Conservation (phyloP, 2,329 filamentous ascomycete genomes). For the Phialophora macrospora region DNA sequence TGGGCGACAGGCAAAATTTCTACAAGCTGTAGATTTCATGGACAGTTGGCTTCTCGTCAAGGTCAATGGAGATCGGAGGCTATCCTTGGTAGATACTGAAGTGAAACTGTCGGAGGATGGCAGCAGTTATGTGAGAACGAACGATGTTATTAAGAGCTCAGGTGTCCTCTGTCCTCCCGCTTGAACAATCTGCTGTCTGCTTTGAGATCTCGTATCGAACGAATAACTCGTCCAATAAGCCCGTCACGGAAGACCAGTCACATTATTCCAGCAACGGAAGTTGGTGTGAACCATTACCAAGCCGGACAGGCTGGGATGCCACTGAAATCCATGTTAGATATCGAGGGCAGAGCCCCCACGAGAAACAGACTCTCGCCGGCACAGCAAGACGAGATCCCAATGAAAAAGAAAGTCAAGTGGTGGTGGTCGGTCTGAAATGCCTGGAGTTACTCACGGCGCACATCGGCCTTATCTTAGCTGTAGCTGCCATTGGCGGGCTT, state of each 20-base stretch:
- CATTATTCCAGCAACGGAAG: not conserved
- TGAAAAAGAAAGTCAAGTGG: not conserved
- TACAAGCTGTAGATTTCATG: conserved; percentile 46
- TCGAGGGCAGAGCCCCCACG: too few species aligned
- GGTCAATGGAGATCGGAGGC: not conserved
- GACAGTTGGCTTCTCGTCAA: not conserved
- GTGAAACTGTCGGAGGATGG: not conserved
- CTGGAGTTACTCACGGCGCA: not conserved
- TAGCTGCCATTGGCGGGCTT: conserved; percentile 3
- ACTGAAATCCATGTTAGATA: not conserved
- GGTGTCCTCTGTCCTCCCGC: not conserved
- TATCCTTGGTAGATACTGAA: not conserved
- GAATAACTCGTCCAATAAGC: not conserved
- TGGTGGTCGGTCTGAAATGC: not conserved
- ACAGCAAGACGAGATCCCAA: not conserved
- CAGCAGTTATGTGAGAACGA: not conserved
- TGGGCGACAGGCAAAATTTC: not conserved
- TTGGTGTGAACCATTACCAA: not conserved
- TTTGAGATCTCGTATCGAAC: not conserved
- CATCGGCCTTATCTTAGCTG: conserved; percentile 5
- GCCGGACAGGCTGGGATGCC: not conserved
- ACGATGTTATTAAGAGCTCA: not conserved
- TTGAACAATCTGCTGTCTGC: not conserved
- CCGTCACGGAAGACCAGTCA: not conserved
- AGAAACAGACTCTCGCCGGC: too few species aligned